phyloP scores from a whole-genome alignment of 768 basidiomycete genomes.

The Leccinum rimulosum region DNA sequence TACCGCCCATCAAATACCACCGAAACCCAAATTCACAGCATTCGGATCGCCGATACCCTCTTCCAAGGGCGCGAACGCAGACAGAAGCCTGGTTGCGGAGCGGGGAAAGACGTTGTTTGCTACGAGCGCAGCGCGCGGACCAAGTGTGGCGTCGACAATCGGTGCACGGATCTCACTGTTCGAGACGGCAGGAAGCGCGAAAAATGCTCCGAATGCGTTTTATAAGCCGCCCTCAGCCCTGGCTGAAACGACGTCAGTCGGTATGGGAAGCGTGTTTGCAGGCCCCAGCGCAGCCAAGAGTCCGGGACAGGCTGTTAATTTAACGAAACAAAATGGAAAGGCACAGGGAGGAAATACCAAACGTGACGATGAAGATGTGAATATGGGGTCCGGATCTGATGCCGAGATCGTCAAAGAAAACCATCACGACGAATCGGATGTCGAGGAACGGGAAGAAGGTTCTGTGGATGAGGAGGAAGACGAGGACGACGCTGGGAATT shows the following conservation, averaged over 20 bases:
- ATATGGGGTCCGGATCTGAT: conserved; percentile 22
- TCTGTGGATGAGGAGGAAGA: conserved; percentile 2
- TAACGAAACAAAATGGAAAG: conserved; percentile 8
- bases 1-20: conserved; percentile 5
- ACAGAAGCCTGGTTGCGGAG: conserved; percentile 14
- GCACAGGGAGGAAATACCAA: background rate
- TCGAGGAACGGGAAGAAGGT: conserved; percentile 6
- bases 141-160: conserved; percentile 5
- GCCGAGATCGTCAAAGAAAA: conserved; percentile 11
- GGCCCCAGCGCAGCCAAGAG: background rate
- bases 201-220: conserved; percentile 61
- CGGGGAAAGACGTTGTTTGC: conserved; percentile 18
- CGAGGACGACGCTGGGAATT: conserved; percentile 13
- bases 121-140: background rate
- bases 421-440: background rate
- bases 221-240: conserved; percentile 48
- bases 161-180: conserved; percentile 34
- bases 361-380: conserved; percentile 16
- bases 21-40: conserved; percentile 25
- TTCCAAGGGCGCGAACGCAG: background rate
- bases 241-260: background rate
- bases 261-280: conserved; percentile 1
- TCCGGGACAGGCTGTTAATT: background rate
- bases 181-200: conserved; percentile 46
- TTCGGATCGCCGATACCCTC: conserved; percentile 26